These are phyloP conservation scores for Aegilops tauschii DNA, from an alignment of 176 grass and related monocot species.

Conservation along the genomic window DNA sequence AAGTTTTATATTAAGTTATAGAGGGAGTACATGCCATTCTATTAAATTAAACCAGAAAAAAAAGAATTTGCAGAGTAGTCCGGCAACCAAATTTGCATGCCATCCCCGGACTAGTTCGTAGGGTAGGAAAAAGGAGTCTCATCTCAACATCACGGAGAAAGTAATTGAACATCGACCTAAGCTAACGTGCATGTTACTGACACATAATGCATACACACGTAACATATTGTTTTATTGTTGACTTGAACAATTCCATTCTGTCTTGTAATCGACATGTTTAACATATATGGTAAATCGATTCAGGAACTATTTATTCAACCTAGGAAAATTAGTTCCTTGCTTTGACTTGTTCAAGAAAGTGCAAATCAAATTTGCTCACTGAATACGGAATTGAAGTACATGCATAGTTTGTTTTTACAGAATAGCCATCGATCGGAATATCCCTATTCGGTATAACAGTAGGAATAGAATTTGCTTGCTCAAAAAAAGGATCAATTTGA, in stretches of 20 bases:
- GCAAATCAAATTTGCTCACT: background rate
- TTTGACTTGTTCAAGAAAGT: background rate
- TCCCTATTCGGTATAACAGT: too few species aligned
- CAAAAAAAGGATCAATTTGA: too few species aligned
- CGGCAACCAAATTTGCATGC: background rate
- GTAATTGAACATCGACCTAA: background rate
- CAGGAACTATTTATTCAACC: background rate
- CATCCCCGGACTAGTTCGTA: background rate
- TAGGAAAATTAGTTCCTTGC: background rate
- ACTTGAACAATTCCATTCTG: background rate
- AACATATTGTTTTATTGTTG: background rate
- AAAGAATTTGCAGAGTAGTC: background rate
- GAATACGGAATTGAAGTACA: background rate
- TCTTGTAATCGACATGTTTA: background rate
- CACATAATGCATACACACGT: background rate
- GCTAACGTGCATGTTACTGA: background rate
- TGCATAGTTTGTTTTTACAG: too few species aligned
- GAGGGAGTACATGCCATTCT: background rate
- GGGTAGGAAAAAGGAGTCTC: background rate
- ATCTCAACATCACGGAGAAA: background rate
- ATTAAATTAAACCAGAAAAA: background rate
- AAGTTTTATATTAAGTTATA: too few species aligned
- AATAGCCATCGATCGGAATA: too few species aligned
- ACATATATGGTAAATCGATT: background rate
- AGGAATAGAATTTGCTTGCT: too few species aligned